Evolutionary conservation across 2,329 filamentous ascomycete genomes (phyloP), one percentile per base, ranked within the genome.

Genomic region (Fragosphaeria purpurea): DNA sequence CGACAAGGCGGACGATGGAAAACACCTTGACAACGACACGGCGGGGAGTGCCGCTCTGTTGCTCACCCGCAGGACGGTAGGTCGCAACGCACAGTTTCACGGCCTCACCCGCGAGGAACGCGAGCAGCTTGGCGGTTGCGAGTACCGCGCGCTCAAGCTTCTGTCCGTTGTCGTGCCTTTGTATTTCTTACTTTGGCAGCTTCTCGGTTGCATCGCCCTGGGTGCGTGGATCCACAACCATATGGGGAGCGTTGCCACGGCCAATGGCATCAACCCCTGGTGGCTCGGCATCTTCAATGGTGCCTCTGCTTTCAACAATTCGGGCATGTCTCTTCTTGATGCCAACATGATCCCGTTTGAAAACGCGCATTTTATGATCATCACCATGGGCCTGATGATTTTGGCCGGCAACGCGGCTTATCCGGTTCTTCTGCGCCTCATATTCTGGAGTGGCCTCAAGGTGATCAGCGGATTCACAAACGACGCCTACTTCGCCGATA

Each of bases 251-350:
- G 66, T 71, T 4, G 71, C 79, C 1, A 60, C 65, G 2, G 64
- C 61, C 5, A 83, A 85, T 60, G 78, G 75, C 10, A 71, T 82
- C 49, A 77, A 80, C 52, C 77, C 82, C 37, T 85, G 79, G 78
- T 86, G 82, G 82, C 69, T 80, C 3, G 82, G 82, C 41, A 74
- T 80, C 43, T 86, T 86, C 65, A 81, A 83, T 54, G 79, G 78
- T 2, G 74, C 80, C 5, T 83, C 79, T 13, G 82, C 82, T 0
- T 86, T 86, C 63, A 85, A 84, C 64, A 86, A 85, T 57, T 80
- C 75, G n/a, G 82, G 82, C 41, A 83, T 86, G 80, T 77, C 76
- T 22, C 68, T 85, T 38, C 65, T 85, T 10, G 81, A 86, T 60
- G 73, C 76, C 41, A 85, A 83, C 59, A 82, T 87, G 68, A 68